Base-by-base conservation (phyloP, 2,329 filamentous ascomycete genomes). In the Karstenula rhodostoma region DNA sequence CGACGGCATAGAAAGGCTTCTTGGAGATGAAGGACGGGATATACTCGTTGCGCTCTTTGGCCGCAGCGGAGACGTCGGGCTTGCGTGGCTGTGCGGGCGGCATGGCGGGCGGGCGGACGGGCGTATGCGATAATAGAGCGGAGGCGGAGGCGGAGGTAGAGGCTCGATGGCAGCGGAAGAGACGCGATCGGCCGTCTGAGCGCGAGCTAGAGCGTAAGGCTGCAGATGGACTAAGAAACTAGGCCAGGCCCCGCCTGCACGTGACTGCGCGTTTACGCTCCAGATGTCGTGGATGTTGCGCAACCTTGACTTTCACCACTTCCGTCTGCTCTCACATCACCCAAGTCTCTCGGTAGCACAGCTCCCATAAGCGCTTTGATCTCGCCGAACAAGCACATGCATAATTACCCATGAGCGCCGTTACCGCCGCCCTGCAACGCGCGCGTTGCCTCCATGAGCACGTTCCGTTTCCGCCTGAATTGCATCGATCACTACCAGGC, bases 21-120 rank as follows among this genome's bases (percentile, higher is more conserved):
- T 97, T 97, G 71, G 93, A 94, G 81, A 99, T 99, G 85, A 97
- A 99, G 56, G 92, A 89, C 6, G 95, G 95, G 73, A 99, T 99
- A 84, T 99, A 99, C 78, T 97, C 81, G 85, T 99, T 99, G 79
- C 95, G 93, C 79, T 96, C 93, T 77, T 96, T 96, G 57, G 85
- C 87, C 17, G 85, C 64, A 73, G 83, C 71, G 70, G 85, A 82
- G 56, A 83, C 80, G 65, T 85, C 84, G 17, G 84, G 84, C 68
- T 85, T 85, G 65, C 67, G 70, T 10, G 77, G 77, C 29, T 83
- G 74, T 55, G 81, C 74, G 61, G 83, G 82, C 67, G 83, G 82
- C 79, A 82, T 82, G 59, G 57, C 56, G 52, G 40, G 29, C 29
- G 50, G 40, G 57, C 56, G 52, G 40, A 10, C 29, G 50, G 40